Base-by-base conservation (phyloP, 495 filamentous ascomycete genomes). In the Corynascus novoguineensis region DNA sequence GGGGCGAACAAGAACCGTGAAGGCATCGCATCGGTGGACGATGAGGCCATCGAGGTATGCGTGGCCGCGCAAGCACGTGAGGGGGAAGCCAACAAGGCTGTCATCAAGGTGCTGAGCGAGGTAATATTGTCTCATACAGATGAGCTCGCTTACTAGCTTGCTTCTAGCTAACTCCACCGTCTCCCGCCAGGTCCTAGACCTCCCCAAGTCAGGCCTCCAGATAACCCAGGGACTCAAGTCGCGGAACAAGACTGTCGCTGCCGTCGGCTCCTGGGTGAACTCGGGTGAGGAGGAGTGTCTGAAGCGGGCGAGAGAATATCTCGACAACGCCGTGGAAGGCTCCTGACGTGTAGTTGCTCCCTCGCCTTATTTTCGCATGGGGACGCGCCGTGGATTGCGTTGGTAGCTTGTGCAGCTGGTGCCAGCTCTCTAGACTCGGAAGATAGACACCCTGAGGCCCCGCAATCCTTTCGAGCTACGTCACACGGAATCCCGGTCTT, bases 61-160 rank as follows among this genome's bases (percentile, higher is more conserved):
- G 84, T 87, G 0, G 65, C 84, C 3, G 85, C 83, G 0, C 82
- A 77, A 45, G 79, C 85, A 10, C 74, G 79, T 34, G 82, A 87
- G 22, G 84, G 85, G 2, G 83, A 85, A 65, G 82, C 85, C 4
- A 89, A 89, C 60, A 75, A 76, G 53, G 83, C 85, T 14, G 83
- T 87, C 8, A 73, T 83, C 56, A 75, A 81, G 51, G 68, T 87
- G 6, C 69, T 89, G 37, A 84, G 85, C 54, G 73, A 83, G 73
- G 84, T 87, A 64, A 10, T 10, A 31, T 31, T 51, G 22, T 44
- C 29, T 38, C 4, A 17, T 0, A 17, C n/a, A 25, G 0, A 32
- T 19, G 38, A 17, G 24, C 37, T 9, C 40, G 3, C 2, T 28
- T 31, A 24, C 40, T 22, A 17, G 28, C 42, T 21, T 61, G 25